Evolutionary conservation across 2,329 filamentous ascomycete genomes (phyloP).

Genomic region (Pezicula neosporulosa): DNA sequence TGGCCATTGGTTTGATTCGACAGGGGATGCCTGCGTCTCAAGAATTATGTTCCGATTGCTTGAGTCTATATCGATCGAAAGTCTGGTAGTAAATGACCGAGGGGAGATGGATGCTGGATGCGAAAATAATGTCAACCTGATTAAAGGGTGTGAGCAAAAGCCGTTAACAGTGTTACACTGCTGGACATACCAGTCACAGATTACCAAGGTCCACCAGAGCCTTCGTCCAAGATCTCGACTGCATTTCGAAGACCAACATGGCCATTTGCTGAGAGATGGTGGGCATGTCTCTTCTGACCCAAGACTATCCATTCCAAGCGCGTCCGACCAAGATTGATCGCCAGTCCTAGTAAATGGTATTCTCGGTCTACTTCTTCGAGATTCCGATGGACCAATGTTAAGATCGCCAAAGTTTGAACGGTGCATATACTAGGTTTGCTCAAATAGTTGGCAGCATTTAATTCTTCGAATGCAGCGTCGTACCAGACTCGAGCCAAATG

Average conservation of each 20-base stretch:
- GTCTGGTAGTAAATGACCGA: background rate
- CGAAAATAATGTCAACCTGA: constrained; percentile 1
- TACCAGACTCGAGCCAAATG: constrained; percentile 1
- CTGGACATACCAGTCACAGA: constrained; percentile 2
- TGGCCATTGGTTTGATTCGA: too few relatives aligned
- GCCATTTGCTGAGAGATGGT: background rate
- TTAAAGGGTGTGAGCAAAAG: too few relatives aligned
- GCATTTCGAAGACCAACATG: background rate
- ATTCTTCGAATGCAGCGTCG: background rate
- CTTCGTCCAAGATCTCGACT: constrained; percentile 3
- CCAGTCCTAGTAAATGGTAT: background rate
- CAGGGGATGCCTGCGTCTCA: background rate
- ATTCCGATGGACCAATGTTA: background rate
- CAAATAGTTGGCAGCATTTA: background rate
- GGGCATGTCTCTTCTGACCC: background rate
- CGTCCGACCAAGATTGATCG: background rate
- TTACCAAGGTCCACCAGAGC: constrained; percentile 5
- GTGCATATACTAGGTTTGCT: background rate
- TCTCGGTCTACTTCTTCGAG: background rate
- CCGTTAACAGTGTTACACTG: background rate
- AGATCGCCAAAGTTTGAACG: background rate
- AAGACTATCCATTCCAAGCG: background rate
- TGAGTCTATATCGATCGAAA: background rate
- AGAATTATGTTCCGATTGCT: background rate
- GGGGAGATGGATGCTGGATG: background rate